A percentile compares a stretch with the other conserved stretches of the same genome.
Conservation (phyloP, 768 basidiomycete species). For the Pholiota microspora region DNA sequence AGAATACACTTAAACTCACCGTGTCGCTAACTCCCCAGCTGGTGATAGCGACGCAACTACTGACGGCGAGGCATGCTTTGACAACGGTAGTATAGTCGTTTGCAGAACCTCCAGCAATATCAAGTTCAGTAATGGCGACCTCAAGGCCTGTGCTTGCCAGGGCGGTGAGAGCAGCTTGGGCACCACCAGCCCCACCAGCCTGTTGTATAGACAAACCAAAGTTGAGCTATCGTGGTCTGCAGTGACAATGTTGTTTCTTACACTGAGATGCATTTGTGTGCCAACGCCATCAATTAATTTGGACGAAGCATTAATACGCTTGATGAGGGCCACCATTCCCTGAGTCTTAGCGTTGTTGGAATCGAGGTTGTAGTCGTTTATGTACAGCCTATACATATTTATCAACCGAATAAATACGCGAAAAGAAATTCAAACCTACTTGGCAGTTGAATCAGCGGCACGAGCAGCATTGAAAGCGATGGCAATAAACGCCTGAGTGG, state of each 20-base stretch:
- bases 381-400: constrained; percentile 27
- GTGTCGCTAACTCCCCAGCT: constrained; percentile 48
- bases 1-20: constrained; percentile 21
- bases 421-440: constrained; percentile 22
- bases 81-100: constrained; percentile 44
- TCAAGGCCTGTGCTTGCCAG: constrained; percentile 41
- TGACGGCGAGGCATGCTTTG: constrained; percentile 42
- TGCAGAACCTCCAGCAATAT: constrained; percentile 33
- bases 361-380: constrained; percentile 51
- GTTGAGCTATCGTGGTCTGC: no score
- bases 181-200: constrained; percentile 40
- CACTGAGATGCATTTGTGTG: constrained; percentile 42
- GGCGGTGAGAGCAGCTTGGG: constrained; percentile 40
- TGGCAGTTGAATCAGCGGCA: constrained; percentile 45
- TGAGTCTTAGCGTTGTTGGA: constrained; percentile 44
- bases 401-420: background rate
- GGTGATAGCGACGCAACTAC: constrained; percentile 43
- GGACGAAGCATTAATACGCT: constrained; percentile 35
- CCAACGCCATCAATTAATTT: constrained; percentile 49
- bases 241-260: constrained; percentile 12
- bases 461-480: constrained; percentile 53
- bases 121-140: constrained; percentile 47
- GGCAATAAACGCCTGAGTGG: constrained; percentile 39
- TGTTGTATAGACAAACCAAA: no score
- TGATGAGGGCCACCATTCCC: constrained; percentile 41